These are phyloP conservation scores for Phylloporus sp. DNA, from an alignment of 1,284 basidiomycete genomes.

Conservation along the genomic window DNA sequence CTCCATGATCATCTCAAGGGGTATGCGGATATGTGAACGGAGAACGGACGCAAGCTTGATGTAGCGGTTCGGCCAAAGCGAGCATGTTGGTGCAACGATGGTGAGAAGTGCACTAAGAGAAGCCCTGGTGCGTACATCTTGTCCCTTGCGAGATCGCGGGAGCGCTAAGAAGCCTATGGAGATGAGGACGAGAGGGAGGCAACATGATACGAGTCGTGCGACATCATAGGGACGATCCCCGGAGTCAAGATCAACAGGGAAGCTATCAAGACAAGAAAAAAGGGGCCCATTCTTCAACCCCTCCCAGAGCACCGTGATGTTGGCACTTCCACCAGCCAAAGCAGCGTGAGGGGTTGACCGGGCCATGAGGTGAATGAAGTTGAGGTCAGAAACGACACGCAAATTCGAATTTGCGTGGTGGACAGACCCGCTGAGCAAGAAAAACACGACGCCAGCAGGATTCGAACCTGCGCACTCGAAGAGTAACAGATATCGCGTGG, in stretches of 20 bases:
- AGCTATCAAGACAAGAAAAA: background rate
- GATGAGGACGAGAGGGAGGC: conserved; percentile 17
- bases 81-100: conserved; percentile 44
- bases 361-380: background rate
- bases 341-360: background rate
- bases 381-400: background rate
- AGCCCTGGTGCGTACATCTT: conserved; percentile 28
- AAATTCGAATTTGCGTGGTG: too few relatives aligned
- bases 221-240: background rate
- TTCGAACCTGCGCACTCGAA: conserved; percentile 52
- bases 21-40: conserved; percentile 28
- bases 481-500: conserved; percentile 48
- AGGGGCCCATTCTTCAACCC: background rate
- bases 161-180: conserved; percentile 11
- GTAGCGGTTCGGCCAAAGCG: conserved; percentile 47
- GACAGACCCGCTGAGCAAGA: too few relatives aligned
- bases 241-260: background rate
- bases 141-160: conserved; percentile 15
- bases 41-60: conserved; percentile 34
- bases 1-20: conserved; percentile 35
- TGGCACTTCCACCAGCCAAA: background rate
- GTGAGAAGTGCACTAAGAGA: conserved; percentile 42
- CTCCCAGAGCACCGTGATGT: conserved; percentile 13
- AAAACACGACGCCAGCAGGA: conserved; percentile 48
- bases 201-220: conserved; percentile 10